Conservation (phyloP, 805 yeast genomes). For the Starmerella potacharoeniae region DNA sequence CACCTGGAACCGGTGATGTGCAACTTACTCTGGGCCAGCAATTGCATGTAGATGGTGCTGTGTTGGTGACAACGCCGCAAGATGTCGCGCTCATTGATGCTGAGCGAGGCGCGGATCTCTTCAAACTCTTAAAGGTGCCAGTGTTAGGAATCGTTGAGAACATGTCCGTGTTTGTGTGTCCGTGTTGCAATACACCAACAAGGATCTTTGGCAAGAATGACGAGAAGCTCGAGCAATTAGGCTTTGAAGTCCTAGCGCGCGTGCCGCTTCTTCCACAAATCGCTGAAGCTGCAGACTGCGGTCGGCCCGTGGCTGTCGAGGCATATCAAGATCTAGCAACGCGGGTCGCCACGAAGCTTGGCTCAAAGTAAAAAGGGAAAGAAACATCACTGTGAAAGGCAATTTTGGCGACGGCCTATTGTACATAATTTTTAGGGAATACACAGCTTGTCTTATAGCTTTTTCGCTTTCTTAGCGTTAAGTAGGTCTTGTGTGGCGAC, state of each 20-base stretch:
- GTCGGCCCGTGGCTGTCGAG: constrained; percentile 40
- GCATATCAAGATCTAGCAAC: constrained; percentile 15
- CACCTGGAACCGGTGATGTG: constrained; percentile 87
- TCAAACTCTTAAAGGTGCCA: constrained; percentile 57
- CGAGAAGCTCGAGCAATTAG: constrained; percentile 35
- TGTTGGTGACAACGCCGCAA: constrained; percentile 77
- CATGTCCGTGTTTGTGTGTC: constrained; percentile 68
- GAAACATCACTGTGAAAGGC: no score
- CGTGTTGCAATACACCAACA: constrained; percentile 60
- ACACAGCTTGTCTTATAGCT: no score
- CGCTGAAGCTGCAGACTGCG: constrained; percentile 50
- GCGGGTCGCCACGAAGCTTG: not conserved
- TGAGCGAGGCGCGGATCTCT: constrained; percentile 69
- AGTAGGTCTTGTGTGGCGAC: no score
- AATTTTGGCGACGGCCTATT: no score
- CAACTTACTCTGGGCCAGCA: constrained; percentile 76
- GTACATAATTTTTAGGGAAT: no score
- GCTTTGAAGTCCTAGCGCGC: constrained; percentile 40
- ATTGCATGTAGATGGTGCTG: constrained; percentile 63
- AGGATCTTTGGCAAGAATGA: constrained; percentile 67
- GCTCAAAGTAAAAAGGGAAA: no score
- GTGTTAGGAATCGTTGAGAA: constrained; percentile 69
- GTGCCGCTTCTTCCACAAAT: constrained; percentile 57
- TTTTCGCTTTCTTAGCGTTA: no score
- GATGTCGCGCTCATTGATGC: constrained; percentile 76